Percentiles rank a stretch among this genome's conserved stretches.
These are phyloP conservation scores for Clarireedia monteithiana DNA, from an alignment of 2,329 filamentous ascomycete species.

Conservation along the genomic window DNA sequence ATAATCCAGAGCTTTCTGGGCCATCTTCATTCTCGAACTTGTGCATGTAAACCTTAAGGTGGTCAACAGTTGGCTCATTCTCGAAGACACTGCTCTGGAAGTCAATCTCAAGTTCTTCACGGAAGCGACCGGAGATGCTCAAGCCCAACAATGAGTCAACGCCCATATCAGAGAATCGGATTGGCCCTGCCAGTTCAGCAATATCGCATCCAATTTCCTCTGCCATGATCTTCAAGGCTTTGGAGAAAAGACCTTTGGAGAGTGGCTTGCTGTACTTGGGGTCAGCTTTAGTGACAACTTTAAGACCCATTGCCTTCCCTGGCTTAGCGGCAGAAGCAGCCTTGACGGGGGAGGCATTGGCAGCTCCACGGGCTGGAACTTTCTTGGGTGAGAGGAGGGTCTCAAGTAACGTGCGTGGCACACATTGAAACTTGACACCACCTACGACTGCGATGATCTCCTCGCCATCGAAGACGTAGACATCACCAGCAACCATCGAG, in stretches of 20 bases:
- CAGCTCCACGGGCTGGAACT: neutral
- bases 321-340: neutral
- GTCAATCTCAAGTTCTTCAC: slow-evolving; percentile 47
- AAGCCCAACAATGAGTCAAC: slow-evolving; percentile 53
- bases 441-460: slow-evolving; percentile 29
- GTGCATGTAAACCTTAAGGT: slow-evolving; percentile 8
- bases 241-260: slow-evolving; percentile 11
- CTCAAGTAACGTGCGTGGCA: slow-evolving; percentile 9
- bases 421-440: slow-evolving; percentile 20
- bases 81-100: slow-evolving; percentile 43
- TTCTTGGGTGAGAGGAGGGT: slow-evolving; percentile 8
- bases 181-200: slow-evolving; percentile 46
- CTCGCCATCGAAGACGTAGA: slow-evolving; percentile 31
- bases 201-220: slow-evolving; percentile 47
- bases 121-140: slow-evolving; percentile 46
- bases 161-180: slow-evolving; percentile 47
- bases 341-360: neutral
- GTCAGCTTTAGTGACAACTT: neutral
- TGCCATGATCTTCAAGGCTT: slow-evolving; percentile 47
- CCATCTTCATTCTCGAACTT: slow-evolving; percentile 1
- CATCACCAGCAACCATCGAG: slow-evolving; percentile 29
- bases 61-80: slow-evolving; percentile 11
- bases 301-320: neutral
- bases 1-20: slow-evolving; percentile 1
- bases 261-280: slow-evolving; percentile 23